A percentile compares a stretch with the other conserved stretches of the same genome.
These are phyloP conservation scores for Millerozyma acaciae DNA, from an alignment of 805 yeast species.

Conservation along the genomic window DNA sequence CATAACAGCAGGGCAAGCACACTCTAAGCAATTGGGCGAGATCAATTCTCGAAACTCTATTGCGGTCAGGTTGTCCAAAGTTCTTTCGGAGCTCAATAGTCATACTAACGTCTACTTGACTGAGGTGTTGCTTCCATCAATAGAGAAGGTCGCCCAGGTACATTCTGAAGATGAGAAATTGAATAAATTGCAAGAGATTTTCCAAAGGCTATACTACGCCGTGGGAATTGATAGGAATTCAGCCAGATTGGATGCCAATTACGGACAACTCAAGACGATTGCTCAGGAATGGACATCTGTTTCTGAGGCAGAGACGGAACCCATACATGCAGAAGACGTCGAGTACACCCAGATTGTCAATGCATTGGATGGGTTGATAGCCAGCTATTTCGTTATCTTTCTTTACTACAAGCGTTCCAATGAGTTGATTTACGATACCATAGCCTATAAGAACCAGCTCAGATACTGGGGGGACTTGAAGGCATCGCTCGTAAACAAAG, in stretches of 20 bases:
- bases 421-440: conserved; percentile 29
- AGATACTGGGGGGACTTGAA: conserved; percentile 33
- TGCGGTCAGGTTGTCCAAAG: conserved; percentile 19
- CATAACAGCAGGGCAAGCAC: conserved; percentile 1
- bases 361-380: conserved; percentile 13
- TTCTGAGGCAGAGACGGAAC: background rate
- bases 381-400: conserved; percentile 21
- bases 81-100: conserved; percentile 19
- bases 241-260: conserved; percentile 2
- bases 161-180: conserved; percentile 6
- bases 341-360: background rate
- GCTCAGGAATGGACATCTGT: too few relatives aligned
- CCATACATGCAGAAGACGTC: background rate
- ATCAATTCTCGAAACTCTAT: conserved; percentile 30
- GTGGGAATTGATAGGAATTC: conserved; percentile 14
- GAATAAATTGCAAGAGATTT: conserved; percentile 14
- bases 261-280: conserved; percentile 9
- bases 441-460: conserved; percentile 28
- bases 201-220: conserved; percentile 21
- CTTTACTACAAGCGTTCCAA: conserved; percentile 27
- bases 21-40: conserved; percentile 8
- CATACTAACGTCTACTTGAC: conserved; percentile 21
- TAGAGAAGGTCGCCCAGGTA: background rate
- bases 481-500: conserved; percentile 21
- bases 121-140: conserved; percentile 10